Evolutionary conservation across 768 basidiomycete genomes (phyloP), one percentile per base, ranked within the genome.

Genomic region (Myochromella boudieri): DNA sequence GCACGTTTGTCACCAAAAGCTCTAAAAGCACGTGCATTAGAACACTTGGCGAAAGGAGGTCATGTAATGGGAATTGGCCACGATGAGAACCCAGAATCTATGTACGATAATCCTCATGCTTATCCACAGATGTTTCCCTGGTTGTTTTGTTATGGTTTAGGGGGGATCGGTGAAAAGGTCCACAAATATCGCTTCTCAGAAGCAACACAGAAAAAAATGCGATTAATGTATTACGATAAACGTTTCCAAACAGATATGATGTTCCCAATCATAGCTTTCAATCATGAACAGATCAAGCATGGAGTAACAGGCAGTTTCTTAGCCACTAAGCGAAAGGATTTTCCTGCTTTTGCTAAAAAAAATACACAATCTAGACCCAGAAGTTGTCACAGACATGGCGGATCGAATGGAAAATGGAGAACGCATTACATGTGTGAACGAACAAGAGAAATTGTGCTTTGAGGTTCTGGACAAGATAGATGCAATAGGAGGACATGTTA

Each of bases 111-210:
- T 42, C 57, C 65, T 1, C 39, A 55, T 6, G 46, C 70, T 4
- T 74, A 66, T 58, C 65, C 71, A 34, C 1, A 53, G 56, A 15
- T 66, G 68, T 67, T 52, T 34, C 70, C 69, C 0, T 73, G 70
- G 69, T 46, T 74, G 1, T 75, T 68, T 61, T 70, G 67, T 3
- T 74, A 72, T 59, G 70, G 73, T 0, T 20, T 55, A 12, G 67
- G 67, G 12, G 56, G 62, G 4, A 54, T 66, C 15, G 64, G 64
- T n/a, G n/a, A n/a, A n/a, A n/a, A n/a, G 10, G 22, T 42, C 8
- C 12, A 44, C 31, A 9, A 24, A 38, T 9, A 6, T 6, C 6
- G n/a, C 6, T n/a, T 69, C 0, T 62, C 61, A 3, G 55, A 60
- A 12, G 25, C 17, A 0, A 31, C 36, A 18, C 68, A 69, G 29